Conservation (phyloP, 345 rosid genomes). For the Ceriops tagal region DNA sequence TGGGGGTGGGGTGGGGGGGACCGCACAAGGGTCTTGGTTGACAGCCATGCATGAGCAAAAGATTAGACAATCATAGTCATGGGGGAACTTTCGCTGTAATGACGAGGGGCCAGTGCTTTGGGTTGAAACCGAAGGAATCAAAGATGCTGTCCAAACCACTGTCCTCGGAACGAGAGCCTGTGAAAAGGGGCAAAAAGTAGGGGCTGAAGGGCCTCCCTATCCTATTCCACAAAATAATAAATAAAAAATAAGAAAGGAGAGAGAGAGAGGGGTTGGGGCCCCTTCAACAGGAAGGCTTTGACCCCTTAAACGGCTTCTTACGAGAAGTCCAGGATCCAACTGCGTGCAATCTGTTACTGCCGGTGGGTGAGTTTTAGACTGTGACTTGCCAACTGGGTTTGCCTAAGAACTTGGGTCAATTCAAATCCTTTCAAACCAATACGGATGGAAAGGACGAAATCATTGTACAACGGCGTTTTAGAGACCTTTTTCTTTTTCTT, state of each 20-base stretch:
- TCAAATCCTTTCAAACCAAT: too few relatives aligned
- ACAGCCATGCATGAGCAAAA: neutral
- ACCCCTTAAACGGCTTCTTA: too few relatives aligned
- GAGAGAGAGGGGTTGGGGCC: too few relatives aligned
- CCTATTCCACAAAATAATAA: too few relatives aligned
- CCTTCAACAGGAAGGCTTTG: too few relatives aligned
- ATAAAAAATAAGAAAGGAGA: too few relatives aligned
- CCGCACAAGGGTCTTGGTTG: neutral
- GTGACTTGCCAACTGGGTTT: slow-evolving; percentile 27
- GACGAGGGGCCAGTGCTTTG: neutral
- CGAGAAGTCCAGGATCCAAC: slow-evolving; percentile 1
- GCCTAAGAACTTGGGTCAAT: neutral
- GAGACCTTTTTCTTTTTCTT: too few relatives aligned
- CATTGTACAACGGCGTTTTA: too few relatives aligned
- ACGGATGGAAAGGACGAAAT: too few relatives aligned
- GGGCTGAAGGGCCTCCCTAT: too few relatives aligned
- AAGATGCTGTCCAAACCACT: neutral
- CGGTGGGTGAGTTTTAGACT: slow-evolving; percentile 25
- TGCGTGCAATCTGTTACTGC: slow-evolving; percentile 20
- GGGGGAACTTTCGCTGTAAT: neutral
- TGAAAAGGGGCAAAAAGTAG: too few relatives aligned
- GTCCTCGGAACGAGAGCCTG: neutral
- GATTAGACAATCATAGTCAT: neutral
- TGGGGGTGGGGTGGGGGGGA: too few relatives aligned
- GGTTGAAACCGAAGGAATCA: neutral